phyloP scores from a whole-genome alignment of 805 yeast genomes.

The Brettanomyces anomalus region DNA sequence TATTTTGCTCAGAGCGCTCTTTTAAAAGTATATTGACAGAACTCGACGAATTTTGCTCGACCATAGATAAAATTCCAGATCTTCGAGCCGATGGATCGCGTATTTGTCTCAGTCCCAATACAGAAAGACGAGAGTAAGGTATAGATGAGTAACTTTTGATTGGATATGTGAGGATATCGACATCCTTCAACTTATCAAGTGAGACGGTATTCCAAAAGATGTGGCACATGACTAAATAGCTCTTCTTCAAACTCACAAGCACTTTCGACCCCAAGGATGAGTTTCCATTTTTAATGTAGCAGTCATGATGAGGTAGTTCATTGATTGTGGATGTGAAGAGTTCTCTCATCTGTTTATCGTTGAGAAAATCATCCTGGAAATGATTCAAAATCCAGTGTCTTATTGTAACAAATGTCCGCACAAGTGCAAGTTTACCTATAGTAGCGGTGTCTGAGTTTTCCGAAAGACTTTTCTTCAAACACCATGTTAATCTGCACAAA shows the following conservation, averaged over 20 bases:
- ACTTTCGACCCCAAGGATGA: constrained; percentile 18
- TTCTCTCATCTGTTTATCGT: constrained; percentile 38
- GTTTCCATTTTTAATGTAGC: constrained; percentile 8
- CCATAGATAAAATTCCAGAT: constrained; percentile 29
- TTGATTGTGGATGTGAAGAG: constrained; percentile 35
- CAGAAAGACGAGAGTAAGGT: constrained; percentile 27
- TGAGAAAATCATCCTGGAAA: constrained; percentile 75
- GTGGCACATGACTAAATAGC: constrained; percentile 22
- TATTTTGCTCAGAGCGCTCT: constrained; percentile 5
- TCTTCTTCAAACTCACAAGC: constrained; percentile 25
- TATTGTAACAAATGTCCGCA: constrained; percentile 77
- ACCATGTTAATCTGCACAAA: constrained; percentile 64
- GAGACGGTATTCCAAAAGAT: constrained; percentile 25
- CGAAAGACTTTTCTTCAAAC: constrained; percentile 30
- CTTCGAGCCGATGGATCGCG: constrained; percentile 32
- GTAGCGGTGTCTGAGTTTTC: constrained; percentile 22
- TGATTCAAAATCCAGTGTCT: constrained; percentile 89
- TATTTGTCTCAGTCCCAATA: constrained; percentile 28
- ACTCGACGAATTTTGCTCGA: constrained; percentile 19
- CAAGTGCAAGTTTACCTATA: constrained; percentile 56
- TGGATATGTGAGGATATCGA: constrained; percentile 14
- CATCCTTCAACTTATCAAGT: constrained; percentile 12
- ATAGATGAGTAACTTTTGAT: constrained; percentile 20
- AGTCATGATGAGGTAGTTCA: constrained; percentile 23
- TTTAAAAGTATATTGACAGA: constrained; percentile 14